Evolutionary conservation across 2,329 filamentous ascomycete genomes (phyloP).

Genomic region (Stagonosporopsis cucurbitacearum): DNA sequence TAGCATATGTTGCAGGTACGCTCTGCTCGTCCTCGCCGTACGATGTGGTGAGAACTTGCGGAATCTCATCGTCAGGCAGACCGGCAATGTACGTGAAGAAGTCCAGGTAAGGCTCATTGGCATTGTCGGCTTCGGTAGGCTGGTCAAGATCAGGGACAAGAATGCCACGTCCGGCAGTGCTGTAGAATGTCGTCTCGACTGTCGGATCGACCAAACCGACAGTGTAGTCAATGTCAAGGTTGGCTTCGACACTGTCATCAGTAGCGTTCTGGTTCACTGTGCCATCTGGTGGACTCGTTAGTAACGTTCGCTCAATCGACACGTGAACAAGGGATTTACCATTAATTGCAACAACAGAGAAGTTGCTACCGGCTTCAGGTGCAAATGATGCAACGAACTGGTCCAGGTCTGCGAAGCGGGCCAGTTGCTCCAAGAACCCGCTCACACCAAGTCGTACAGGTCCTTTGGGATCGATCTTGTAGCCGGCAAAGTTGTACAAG

Average conservation of each 20-base stretch:
- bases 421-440: constrained; percentile 58
- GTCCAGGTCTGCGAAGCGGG: constrained; percentile 55
- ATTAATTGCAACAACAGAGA: constrained; percentile 53
- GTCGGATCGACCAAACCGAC: constrained; percentile 52
- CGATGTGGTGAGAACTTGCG: constrained; percentile 48
- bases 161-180: constrained; percentile 54
- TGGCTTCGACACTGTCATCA: constrained; percentile 55
- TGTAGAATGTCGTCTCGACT: constrained; percentile 55
- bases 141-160: constrained; percentile 58
- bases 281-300: constrained; percentile 29
- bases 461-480: constrained; percentile 48
- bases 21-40: constrained; percentile 52
- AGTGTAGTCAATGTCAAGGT: constrained; percentile 60
- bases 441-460: constrained; percentile 52
- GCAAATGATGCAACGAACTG: constrained; percentile 51
- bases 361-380: constrained; percentile 53
- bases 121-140: constrained; percentile 49
- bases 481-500: constrained; percentile 54
- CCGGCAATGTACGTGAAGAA: constrained; percentile 47
- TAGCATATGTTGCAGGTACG: constrained; percentile 46
- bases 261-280: constrained; percentile 44
- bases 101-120: constrained; percentile 57
- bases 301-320: background rate
- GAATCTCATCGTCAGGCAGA: constrained; percentile 45
- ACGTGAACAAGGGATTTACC: constrained; percentile 37